These are phyloP conservation scores for Xylariaceae sp. DNA, from an alignment of 2,329 filamentous ascomycete species.

Conservation along the genomic window DNA sequence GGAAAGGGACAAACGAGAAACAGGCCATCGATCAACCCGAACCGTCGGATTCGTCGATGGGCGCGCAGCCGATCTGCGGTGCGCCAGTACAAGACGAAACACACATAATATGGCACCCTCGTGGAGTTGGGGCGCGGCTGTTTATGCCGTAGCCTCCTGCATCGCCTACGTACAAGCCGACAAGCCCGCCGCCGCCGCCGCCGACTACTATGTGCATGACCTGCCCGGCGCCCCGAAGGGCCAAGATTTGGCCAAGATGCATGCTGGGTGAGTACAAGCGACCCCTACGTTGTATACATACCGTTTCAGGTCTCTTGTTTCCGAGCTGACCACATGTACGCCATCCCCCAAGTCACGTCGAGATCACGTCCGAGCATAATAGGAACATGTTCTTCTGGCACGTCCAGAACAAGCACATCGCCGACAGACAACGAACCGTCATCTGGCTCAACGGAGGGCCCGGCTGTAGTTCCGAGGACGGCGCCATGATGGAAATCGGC, in stretches of 20 bases:
- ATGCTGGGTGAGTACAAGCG: conserved; percentile 75
- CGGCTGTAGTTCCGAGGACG: conserved; percentile 95
- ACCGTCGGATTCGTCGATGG: too few species aligned
- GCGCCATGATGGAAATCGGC: conserved; percentile 91
- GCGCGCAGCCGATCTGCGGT: too few species aligned
- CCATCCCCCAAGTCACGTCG: conserved; percentile 67
- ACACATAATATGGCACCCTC: conserved; percentile 31
- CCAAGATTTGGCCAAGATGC: conserved; percentile 84
- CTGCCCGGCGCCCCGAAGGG: conserved; percentile 74
- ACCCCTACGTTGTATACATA: too few species aligned
- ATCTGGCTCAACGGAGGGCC: conserved; percentile 97
- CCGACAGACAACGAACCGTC: conserved; percentile 81
- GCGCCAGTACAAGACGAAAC: too few species aligned
- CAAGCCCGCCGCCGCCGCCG: conserved; percentile 64
- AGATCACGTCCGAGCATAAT: conserved; percentile 77
- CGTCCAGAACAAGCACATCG: conserved; percentile 91
- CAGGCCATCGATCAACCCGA: too few species aligned
- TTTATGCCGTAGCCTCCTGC: conserved; percentile 41
- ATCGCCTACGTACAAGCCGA: conserved; percentile 33
- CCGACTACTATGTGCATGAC: conserved; percentile 83
- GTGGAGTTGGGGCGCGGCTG: conserved; percentile 25
- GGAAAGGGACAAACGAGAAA: too few species aligned
- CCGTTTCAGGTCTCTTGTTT: too few species aligned
- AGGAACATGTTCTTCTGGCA: conserved; percentile 99
- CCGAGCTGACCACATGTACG: too few species aligned